Percentiles rank a stretch among this genome's conserved stretches.
These are phyloP conservation scores for Salix viminalis DNA, from an alignment of 345 rosid genomes.

Conservation along the genomic window DNA sequence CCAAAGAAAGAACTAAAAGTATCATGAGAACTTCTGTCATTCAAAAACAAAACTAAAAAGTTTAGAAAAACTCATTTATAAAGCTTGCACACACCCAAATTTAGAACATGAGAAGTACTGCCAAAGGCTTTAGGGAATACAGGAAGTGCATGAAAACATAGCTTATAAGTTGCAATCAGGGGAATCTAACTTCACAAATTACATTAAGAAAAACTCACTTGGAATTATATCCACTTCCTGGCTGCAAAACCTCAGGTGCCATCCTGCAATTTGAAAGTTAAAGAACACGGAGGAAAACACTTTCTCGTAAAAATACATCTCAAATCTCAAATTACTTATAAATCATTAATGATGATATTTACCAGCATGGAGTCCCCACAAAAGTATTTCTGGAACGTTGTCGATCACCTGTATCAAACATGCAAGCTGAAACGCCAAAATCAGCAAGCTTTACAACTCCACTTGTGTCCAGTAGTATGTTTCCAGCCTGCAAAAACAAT, in stretches of 20 bases:
- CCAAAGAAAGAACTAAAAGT: neutral
- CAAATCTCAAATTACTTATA: neutral
- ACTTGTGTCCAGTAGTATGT: slow-evolving; percentile 75
- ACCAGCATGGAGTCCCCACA: slow-evolving; percentile 99
- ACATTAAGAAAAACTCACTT: slow-evolving; percentile 54
- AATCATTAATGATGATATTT: slow-evolving; percentile 7
- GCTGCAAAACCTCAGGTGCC: slow-evolving; percentile 99
- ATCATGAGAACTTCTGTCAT: neutral
- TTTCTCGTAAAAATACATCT: neutral
- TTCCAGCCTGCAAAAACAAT: slow-evolving; percentile 72
- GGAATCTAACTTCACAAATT: slow-evolving; percentile 1
- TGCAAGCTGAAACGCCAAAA: slow-evolving; percentile 97
- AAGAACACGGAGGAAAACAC: neutral
- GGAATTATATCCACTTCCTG: slow-evolving; percentile 94
- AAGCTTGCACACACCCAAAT: neutral
- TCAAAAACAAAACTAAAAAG: neutral
- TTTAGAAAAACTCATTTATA: neutral
- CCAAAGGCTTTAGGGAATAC: neutral
- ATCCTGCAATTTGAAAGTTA: slow-evolving; percentile 58
- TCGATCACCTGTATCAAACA: slow-evolving; percentile 95
- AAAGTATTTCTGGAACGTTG: slow-evolving; percentile 94
- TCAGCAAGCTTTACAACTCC: slow-evolving; percentile 94
- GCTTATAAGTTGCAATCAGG: neutral
- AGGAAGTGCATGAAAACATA: neutral
- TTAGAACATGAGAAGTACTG: neutral